These are phyloP conservation scores for Cadophora sp. DNA, from an alignment of 2,329 filamentous ascomycete genomes.

Conservation along the genomic window DNA sequence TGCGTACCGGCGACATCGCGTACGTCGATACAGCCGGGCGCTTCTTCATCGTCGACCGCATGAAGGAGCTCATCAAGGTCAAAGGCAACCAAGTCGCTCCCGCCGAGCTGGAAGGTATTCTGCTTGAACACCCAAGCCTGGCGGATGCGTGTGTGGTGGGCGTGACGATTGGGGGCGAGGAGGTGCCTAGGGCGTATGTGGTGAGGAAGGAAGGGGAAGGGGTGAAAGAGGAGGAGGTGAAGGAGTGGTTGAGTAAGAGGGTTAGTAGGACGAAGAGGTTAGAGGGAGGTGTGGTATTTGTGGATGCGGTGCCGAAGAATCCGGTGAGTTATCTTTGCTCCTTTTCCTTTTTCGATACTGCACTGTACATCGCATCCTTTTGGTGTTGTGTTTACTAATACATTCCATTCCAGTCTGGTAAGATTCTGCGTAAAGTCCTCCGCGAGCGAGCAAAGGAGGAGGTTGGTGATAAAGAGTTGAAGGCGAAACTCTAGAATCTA, in stretches of 20 bases:
- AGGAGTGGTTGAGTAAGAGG: constrained; percentile 61
- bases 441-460: constrained; percentile 49
- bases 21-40: constrained; percentile 76
- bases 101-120: constrained; percentile 53
- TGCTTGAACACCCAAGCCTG: constrained; percentile 50
- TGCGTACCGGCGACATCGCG: constrained; percentile 58
- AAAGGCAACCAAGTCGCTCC: constrained; percentile 57
- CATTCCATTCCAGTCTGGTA: constrained; percentile 47
- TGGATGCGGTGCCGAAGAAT: constrained; percentile 74
- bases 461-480: constrained; percentile 30
- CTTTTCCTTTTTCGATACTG: too few species aligned
- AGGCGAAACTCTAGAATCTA: constrained; percentile 35
- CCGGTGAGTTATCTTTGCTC: constrained; percentile 45
- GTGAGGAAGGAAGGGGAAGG: constrained; percentile 47
- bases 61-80: constrained; percentile 55
- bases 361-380: too few species aligned
- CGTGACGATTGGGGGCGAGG: constrained; percentile 53
- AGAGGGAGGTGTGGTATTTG: constrained; percentile 70
- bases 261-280: constrained; percentile 71
- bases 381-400: constrained; percentile 9
- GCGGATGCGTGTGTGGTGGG: constrained; percentile 55
- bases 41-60: constrained; percentile 83
- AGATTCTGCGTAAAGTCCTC: constrained; percentile 56
- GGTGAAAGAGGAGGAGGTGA: constrained; percentile 53
- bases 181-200: constrained; percentile 67